These are phyloP conservation scores for Ochetophila trinervis DNA, from an alignment of 306 rosid genomes.

Conservation along the genomic window DNA sequence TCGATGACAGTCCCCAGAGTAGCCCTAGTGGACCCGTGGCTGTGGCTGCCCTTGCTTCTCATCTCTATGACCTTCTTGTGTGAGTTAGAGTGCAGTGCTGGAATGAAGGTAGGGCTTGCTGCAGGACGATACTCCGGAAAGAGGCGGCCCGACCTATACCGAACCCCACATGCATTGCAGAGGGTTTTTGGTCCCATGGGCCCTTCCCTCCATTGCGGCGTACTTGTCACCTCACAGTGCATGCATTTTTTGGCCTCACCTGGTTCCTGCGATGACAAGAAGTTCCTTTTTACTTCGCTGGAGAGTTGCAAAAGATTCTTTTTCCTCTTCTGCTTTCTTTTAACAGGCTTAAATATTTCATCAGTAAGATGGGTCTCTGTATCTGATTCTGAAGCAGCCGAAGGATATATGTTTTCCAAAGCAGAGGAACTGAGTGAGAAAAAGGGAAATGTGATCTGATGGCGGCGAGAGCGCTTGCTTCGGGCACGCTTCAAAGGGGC, in stretches of 20 bases:
- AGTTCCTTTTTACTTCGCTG: conserved; percentile 27
- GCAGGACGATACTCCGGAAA: conserved; percentile 85
- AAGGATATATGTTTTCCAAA: conserved; percentile 16
- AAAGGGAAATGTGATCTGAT: conserved; percentile 16
- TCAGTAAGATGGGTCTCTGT: conserved; percentile 21
- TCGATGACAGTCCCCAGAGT: conserved; percentile 28
- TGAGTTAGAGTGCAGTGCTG: conserved; percentile 67
- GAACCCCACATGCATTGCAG: conserved; percentile 90
- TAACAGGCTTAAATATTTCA: conserved; percentile 24
- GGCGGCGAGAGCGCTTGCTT: conserved; percentile 52
- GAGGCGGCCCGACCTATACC: conserved; percentile 83
- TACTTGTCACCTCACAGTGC: conserved; percentile 68
- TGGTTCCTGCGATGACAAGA: conserved; percentile 22
- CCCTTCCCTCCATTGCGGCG: conserved; percentile 95
- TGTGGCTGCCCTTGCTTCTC: conserved; percentile 43
- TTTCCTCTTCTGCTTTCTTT: conserved; percentile 37
- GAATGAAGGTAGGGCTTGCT: conserved; percentile 69
- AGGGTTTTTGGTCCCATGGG: conserved; percentile 85
- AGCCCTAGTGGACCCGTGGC: conserved; percentile 23
- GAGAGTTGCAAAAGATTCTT: conserved; percentile 34
- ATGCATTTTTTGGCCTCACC: conserved; percentile 43
- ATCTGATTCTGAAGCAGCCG: conserved; percentile 34
- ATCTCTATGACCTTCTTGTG: conserved; percentile 86
- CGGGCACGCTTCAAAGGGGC: conserved; percentile 54
- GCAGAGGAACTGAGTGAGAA: conserved; percentile 17